Evolutionary conservation across 192 early-diverging fungal species (phyloP).

Genomic region (Backusella psychrophila): DNA sequence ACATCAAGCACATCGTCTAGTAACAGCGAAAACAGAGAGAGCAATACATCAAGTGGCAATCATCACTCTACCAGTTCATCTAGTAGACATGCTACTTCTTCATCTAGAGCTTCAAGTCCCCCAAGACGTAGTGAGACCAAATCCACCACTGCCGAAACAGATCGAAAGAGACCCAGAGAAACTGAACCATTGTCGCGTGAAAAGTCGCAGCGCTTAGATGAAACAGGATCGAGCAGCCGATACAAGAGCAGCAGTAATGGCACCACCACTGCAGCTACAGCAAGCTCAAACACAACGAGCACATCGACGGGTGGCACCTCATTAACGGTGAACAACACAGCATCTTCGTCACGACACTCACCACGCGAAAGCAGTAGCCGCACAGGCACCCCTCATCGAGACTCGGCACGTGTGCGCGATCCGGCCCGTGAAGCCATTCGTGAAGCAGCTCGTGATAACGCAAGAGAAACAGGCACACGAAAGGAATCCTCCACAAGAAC

Average conservation of each 20-base stretch:
- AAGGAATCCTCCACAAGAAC: neutral
- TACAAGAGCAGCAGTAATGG: neutral
- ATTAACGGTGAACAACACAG: neutral
- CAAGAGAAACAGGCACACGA: neutral
- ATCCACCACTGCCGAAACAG: neutral
- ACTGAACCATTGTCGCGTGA: neutral
- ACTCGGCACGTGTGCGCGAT: neutral
- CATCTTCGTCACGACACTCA: neutral
- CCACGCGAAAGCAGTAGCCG: constrained; percentile 3
- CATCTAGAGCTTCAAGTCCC: neutral
- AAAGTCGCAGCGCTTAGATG: neutral
- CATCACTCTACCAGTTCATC: neutral
- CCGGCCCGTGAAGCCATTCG: constrained; percentile 22
- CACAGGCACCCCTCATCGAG: constrained; percentile 13
- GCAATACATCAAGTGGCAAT: neutral
- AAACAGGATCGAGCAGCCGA: neutral
- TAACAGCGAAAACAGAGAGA: neutral
- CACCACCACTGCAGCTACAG: neutral
- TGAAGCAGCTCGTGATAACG: constrained; percentile 17
- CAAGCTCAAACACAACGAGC: neutral
- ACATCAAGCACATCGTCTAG: neutral
- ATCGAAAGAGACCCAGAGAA: constrained; percentile 1
- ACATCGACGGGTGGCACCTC: neutral
- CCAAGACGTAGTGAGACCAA: neutral
- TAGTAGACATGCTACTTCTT: neutral